Percentiles rank a stretch among this genome's conserved stretches.
phyloP scores from a whole-genome alignment of 306 rosid species.

The Luffa acutangula region DNA sequence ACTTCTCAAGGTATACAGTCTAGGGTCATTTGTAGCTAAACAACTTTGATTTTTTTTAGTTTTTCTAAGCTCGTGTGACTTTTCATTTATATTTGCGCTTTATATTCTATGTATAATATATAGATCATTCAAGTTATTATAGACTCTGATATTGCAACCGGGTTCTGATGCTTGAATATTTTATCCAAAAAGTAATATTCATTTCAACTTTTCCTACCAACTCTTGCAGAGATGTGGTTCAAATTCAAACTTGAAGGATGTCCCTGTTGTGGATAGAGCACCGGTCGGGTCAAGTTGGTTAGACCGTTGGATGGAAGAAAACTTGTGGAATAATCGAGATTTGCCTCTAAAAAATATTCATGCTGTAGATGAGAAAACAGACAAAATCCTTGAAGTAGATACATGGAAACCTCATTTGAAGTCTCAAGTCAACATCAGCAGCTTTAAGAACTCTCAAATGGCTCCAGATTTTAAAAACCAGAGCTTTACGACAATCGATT shows the following conservation, averaged over 20 bases:
- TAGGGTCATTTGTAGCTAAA: neutral
- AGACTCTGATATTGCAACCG: neutral
- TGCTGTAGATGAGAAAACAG: slow-evolving; percentile 52
- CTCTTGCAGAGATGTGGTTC: slow-evolving; percentile 68
- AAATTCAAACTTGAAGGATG: slow-evolving; percentile 53
- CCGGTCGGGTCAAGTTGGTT: slow-evolving; percentile 46
- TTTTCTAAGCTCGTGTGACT: neutral
- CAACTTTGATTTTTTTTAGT: neutral
- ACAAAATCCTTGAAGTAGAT: slow-evolving; percentile 93
- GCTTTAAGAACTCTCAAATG: slow-evolving; percentile 32
- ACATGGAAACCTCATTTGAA: slow-evolving; percentile 81
- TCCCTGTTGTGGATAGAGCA: slow-evolving; percentile 24
- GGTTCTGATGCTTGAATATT: neutral
- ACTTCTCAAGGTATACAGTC: slow-evolving; percentile 45
- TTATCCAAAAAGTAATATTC: neutral
- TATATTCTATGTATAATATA: neutral
- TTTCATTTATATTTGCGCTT: neutral
- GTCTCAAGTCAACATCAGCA: slow-evolving; percentile 21
- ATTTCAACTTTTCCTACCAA: slow-evolving; percentile 11
- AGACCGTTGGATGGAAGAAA: slow-evolving; percentile 93
- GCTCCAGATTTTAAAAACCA: slow-evolving; percentile 27
- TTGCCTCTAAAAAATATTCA: slow-evolving; percentile 24
- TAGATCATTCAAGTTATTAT: neutral
- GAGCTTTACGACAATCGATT: slow-evolving; percentile 24
- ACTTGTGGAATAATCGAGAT: slow-evolving; percentile 29